phyloP scores from a whole-genome alignment of 495 filamentous ascomycete species.

The Penicillium coffeae region DNA sequence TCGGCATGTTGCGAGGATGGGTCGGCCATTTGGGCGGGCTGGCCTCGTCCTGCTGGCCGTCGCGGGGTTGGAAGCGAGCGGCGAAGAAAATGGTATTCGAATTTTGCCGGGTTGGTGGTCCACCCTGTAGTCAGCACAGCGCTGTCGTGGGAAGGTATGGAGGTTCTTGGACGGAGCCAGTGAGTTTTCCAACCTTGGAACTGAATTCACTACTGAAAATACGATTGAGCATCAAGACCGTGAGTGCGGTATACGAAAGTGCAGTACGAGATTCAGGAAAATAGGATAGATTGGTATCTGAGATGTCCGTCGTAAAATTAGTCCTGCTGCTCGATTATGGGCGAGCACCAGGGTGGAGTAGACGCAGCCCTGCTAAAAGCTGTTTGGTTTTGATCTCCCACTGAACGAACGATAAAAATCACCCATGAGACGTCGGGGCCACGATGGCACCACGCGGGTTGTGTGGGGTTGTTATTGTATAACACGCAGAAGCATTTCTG shows the following conservation, averaged over 20 bases:
- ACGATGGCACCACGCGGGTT: slow-evolving; percentile 42
- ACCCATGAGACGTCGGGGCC: slow-evolving; percentile 40
- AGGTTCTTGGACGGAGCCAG: too few species aligned
- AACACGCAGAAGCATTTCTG: neutral
- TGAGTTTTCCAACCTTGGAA: too few species aligned
- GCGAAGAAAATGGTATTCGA: neutral
- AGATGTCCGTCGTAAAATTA: slow-evolving; percentile 50
- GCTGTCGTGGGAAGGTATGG: neutral
- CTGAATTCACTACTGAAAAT: too few species aligned
- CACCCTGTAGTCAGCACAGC: slow-evolving; percentile 2
- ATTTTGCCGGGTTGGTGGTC: neutral
- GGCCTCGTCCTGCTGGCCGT: neutral
- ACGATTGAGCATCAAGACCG: too few species aligned
- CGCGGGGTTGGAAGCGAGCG: neutral
- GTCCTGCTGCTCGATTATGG: slow-evolving; percentile 45
- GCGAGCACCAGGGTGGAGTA: slow-evolving; percentile 52
- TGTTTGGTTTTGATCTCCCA: slow-evolving; percentile 53
- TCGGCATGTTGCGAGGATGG: slow-evolving; percentile 18
- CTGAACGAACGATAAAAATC: slow-evolving; percentile 49
- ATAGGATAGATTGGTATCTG: slow-evolving; percentile 1
- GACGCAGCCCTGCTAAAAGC: slow-evolving; percentile 55
- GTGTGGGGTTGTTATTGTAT: slow-evolving; percentile 30
- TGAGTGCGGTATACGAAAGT: too few species aligned
- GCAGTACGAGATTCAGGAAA: neutral
- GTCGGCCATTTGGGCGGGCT: slow-evolving; percentile 19